These are phyloP conservation scores for Colletotrichum filicis DNA, from an alignment of 2,329 filamentous ascomycete genomes.

Conservation along the genomic window DNA sequence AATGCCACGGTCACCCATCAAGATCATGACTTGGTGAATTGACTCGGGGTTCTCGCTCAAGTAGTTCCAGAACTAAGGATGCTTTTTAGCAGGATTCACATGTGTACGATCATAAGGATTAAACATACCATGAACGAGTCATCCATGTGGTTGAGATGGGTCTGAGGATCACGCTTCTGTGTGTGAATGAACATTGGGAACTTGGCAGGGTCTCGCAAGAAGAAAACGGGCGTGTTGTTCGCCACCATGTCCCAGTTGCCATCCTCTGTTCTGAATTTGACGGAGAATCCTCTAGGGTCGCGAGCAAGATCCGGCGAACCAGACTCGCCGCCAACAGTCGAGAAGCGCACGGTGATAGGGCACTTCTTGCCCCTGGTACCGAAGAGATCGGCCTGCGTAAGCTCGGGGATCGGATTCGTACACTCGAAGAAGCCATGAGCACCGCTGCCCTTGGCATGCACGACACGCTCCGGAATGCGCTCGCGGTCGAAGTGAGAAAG, in stretches of 20 bases:
- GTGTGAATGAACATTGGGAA: constrained; percentile 58
- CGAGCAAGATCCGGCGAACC: constrained; percentile 74
- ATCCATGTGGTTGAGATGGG: constrained; percentile 48
- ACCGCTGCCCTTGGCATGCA: constrained; percentile 49
- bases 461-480: constrained; percentile 63
- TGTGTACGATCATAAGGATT: not conserved
- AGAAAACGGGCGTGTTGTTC: constrained; percentile 62
- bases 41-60: constrained; percentile 55
- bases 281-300: constrained; percentile 73
- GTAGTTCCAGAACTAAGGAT: constrained; percentile 48
- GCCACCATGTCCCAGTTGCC: constrained; percentile 44
- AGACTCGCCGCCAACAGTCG: constrained; percentile 72
- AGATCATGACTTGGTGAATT: constrained; percentile 61
- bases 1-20: constrained; percentile 61
- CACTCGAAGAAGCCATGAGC: constrained; percentile 70
- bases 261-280: constrained; percentile 43
- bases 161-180: constrained; percentile 55
- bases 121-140: constrained; percentile 3
- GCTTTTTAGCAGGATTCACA: constrained; percentile 38
- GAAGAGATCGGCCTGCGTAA: not conserved
- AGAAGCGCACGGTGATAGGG: constrained; percentile 62
- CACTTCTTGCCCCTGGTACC: constrained; percentile 57
- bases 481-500: constrained; percentile 66
- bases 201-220: constrained; percentile 58
- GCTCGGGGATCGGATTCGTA: constrained; percentile 43